Base-by-base conservation (phyloP, 495 filamentous ascomycete genomes). In the Trichocladium uniseriatum region DNA sequence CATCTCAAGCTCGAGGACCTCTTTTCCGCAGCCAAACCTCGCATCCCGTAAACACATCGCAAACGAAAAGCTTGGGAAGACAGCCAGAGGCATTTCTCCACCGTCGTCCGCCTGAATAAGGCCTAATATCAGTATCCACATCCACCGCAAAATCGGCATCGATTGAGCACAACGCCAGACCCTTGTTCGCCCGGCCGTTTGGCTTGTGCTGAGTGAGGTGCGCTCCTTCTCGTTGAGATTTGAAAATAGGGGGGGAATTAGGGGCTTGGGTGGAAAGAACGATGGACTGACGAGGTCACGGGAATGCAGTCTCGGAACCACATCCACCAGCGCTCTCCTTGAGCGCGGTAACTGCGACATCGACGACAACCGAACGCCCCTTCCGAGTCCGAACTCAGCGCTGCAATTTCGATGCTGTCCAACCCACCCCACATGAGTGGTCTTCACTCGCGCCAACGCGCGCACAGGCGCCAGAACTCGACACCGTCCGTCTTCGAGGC, bases 391-490 rank as follows among this genome's bases (percentile, higher is more conserved):
- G 49, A 32, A 69, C 77, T 69, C 73, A 8, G 24, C n/a, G n/a
- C n/a, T 55, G 74, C 76, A 73, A 69, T 68, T 66, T 77, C 70
- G 65, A 90, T 92, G 87, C 78, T 89, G 79, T 84, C 85, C 64
- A 80, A 84, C 70, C 75, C 79, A 48, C 49, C 61, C 15, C 48
- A 54, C 9, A 70, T 70, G 46, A 79, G 74, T 65, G 79, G 68
- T 70, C 73, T 84, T 68, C 80, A 86, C 54, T 70, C 74, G 57
- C 83, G 82, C 67, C 79, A 80, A 61, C 79, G 80, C 63, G 80
- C 79, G 72, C 87, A 94, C 69, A 80, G 86, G 62, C 86, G 89
- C 65, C 88, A 91, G 72, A 83, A 88, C 60, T 95, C 89, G 59
- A 92, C 87, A 59, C 88, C 89, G 49, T 78, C 79, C 49, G 76